These are phyloP conservation scores for Neurospora tetrasperma DNA, from an alignment of 495 filamentous ascomycete genomes.

Conservation along the genomic window DNA sequence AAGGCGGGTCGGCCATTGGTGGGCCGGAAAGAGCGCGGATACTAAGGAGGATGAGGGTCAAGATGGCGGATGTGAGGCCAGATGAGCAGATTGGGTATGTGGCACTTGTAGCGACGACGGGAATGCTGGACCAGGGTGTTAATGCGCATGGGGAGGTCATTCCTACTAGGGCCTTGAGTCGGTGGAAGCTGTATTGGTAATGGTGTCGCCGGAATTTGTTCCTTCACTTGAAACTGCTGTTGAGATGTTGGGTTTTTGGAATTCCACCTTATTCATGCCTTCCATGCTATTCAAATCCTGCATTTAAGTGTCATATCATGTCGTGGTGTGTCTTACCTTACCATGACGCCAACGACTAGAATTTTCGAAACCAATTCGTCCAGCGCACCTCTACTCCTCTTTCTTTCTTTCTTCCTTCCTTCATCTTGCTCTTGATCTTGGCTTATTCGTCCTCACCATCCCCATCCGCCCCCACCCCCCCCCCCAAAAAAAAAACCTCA, in stretches of 20 bases:
- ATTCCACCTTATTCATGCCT: background rate
- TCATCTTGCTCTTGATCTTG: no score
- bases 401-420: no score
- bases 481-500: no score
- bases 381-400: no score
- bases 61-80: background rate
- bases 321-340: background rate
- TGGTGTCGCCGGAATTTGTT: background rate
- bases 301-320: background rate
- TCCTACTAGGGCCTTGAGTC: background rate
- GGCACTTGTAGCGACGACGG: background rate
- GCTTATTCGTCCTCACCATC: no score
- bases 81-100: background rate
- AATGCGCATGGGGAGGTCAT: background rate
- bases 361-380: background rate
- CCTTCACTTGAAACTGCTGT: background rate
- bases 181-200: background rate
- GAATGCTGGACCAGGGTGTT: background rate
- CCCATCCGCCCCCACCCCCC: no score
- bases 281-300: background rate
- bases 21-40: background rate
- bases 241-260: background rate
- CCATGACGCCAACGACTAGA: background rate
- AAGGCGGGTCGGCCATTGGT: background rate
- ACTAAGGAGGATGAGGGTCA: background rate